These are phyloP conservation scores for Metschnikowia bowlesiae DNA, from an alignment of 805 yeast genomes.

Conservation along the genomic window DNA sequence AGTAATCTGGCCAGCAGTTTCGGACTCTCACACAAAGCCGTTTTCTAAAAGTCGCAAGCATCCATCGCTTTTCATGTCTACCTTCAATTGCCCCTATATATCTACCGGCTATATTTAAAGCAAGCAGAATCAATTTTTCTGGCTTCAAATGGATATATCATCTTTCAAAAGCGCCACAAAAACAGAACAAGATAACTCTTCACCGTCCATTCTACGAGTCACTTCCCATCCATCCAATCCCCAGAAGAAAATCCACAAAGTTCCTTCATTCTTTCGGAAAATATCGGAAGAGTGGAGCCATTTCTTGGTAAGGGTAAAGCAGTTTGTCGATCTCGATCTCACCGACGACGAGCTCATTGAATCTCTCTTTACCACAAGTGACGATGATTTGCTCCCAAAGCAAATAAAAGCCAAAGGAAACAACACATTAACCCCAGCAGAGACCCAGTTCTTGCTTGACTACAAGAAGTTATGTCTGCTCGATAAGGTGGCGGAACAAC, in stretches of 20 bases:
- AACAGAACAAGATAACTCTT: constrained; percentile 10
- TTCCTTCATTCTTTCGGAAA: constrained; percentile 32
- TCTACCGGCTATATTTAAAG: not conserved
- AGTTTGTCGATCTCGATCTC: constrained; percentile 46
- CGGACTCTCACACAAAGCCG: not conserved
- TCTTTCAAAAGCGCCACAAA: constrained; percentile 12
- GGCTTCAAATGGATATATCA: constrained; percentile 9
- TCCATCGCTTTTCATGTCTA: not conserved
- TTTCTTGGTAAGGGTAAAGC: constrained; percentile 30
- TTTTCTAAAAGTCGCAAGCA: not conserved
- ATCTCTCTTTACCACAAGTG: constrained; percentile 45
- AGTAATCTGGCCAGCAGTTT: not conserved
- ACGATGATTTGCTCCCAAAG: constrained; percentile 28
- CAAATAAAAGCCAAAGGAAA: constrained; percentile 16
- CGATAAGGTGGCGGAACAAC: constrained; percentile 20
- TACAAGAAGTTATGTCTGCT: constrained; percentile 29
- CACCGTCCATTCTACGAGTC: constrained; percentile 6
- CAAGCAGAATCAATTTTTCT: not conserved
- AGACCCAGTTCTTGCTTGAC: constrained; percentile 30
- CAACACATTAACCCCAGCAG: constrained; percentile 19
- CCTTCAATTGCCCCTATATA: not conserved
- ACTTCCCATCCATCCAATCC: not conserved
- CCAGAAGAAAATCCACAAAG: constrained; percentile 9
- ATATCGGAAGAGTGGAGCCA: constrained; percentile 37
- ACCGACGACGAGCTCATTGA: constrained; percentile 47